Percentiles rank a stretch among this genome's conserved stretches.
These are phyloP conservation scores for Phytophthora tentaculata DNA, from an alignment of 352 stramenopile genomes.

Conservation along the genomic window DNA sequence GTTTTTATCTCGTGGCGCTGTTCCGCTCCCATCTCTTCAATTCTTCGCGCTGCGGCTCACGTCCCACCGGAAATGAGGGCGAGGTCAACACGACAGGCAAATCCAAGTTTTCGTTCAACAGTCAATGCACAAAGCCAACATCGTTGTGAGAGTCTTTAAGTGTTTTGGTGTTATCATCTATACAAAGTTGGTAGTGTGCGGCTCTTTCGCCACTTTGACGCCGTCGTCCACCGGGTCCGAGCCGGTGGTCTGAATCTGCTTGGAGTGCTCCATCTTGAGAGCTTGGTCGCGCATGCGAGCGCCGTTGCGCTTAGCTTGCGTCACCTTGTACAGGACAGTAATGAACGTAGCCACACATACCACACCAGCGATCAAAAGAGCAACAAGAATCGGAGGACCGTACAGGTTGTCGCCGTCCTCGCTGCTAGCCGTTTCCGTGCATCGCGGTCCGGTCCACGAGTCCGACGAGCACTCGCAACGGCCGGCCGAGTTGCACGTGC, in stretches of 20 bases:
- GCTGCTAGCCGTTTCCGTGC: constrained; percentile 40
- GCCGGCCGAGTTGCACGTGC: constrained; percentile 35
- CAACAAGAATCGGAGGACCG: constrained; percentile 30
- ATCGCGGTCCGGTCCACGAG: constrained; percentile 55
- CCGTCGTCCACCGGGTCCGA: constrained; percentile 31
- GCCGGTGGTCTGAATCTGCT: constrained; percentile 25
- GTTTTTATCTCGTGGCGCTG: no score
- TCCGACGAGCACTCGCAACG: constrained; percentile 42
- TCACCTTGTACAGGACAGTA: constrained; percentile 34
- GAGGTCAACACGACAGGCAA: constrained; percentile 6
- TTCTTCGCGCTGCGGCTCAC: constrained; percentile 22
- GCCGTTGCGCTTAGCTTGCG: constrained; percentile 26
- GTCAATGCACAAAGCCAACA: not conserved
- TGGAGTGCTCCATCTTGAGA: constrained; percentile 36
- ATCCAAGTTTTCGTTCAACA: constrained; percentile 12
- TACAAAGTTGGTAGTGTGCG: constrained; percentile 53
- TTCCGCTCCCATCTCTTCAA: not conserved
- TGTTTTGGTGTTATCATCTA: constrained; percentile 32
- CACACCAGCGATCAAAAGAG: constrained; percentile 26
- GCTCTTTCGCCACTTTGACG: constrained; percentile 22
- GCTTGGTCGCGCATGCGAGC: constrained; percentile 21
- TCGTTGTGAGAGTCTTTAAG: constrained; percentile 13
- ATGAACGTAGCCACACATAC: constrained; percentile 21
- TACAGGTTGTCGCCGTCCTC: constrained; percentile 30
- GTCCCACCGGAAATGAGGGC: constrained; percentile 1